Evolutionary conservation across 2,329 filamentous ascomycete genomes (phyloP), one percentile per base, ranked within the genome.

Genomic region (Pseudogymnoascus verrucosus): DNA sequence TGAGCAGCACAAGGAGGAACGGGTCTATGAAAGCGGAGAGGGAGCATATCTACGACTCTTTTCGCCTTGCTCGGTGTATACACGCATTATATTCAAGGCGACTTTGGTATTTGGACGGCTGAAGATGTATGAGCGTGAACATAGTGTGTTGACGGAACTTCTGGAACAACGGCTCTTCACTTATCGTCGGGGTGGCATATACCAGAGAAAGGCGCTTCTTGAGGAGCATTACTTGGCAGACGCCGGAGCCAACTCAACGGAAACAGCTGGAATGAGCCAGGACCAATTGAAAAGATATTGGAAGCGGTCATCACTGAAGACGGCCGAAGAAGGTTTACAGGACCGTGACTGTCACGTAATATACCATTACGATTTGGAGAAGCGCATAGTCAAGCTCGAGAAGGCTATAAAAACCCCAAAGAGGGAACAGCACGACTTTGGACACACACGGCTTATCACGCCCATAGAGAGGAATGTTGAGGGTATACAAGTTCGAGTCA

Each of bases 331-430:
- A 42, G 95, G 91, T 0, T 80, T 99, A 0, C 89, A 96, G 73
- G 95, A 99, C 70, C 86, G 86, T 28, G 84, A 95, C 64, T 96
- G 93, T 65, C 95, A 99, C 75, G 76, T 96, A 23, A 95, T 96
- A 65, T 93, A 91, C 73, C 93, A 99, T 73, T 91, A 96, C 71
- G 93, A 98, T 71, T 78, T 99, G 5, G 93, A 98, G 74, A 98
- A 96, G 74, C 88, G 95, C 1, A 84, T 97, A n/a, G 83, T 85
- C 60, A 98, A 97, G 76, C 83, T 99, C 0, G 95, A 99, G 75
- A 93, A 87, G 72, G 84, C 85, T 37, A 80, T 98, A 5, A 91
- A 89, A 66, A 84, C 97, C 21, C 88, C 91, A 0, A 91, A 91
- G 71, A 85, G 95, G 19, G 82, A 91, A 51, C 93, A 98, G 72